Evolutionary conservation across 2,329 filamentous ascomycete genomes (phyloP).

Genomic region (Cryphonectria radicalis): DNA sequence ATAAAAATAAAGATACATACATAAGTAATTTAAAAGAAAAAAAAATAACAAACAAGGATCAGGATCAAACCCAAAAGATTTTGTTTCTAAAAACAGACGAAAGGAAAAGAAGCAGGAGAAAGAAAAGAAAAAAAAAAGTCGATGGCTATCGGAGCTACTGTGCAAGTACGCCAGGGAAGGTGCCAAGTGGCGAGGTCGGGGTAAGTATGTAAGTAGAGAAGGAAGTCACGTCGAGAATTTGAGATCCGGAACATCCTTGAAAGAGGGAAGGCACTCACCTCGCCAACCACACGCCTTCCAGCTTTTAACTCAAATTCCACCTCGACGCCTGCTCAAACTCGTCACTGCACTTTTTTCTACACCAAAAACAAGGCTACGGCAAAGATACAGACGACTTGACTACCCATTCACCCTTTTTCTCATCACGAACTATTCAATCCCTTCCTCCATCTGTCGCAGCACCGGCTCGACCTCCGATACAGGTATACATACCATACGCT

Average conservation of each 20-base stretch:
- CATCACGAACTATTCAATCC: background rate
- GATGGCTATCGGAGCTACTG: background rate
- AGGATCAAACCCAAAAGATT: too few species aligned
- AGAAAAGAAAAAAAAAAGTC: background rate
- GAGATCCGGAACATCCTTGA: background rate
- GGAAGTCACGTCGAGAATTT: background rate
- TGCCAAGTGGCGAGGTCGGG: background rate
- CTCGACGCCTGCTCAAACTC: background rate
- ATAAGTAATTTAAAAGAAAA: background rate
- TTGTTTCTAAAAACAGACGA: background rate
- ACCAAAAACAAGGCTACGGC: background rate
- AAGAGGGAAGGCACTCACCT: background rate
- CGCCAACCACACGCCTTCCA: background rate
- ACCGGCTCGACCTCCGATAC: background rate
- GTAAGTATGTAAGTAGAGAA: too few species aligned
- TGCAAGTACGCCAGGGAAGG: background rate
- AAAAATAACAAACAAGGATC: background rate
- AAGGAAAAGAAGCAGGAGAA: background rate
- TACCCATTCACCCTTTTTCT: background rate
- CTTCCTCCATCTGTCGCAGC: too few species aligned
- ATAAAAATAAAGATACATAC: background rate
- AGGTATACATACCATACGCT: background rate
- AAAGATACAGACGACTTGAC: background rate
- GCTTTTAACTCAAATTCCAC: background rate
- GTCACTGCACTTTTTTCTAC: background rate